A percentile compares a stretch with the other conserved stretches of the same genome.
Conservation (phyloP, 139 green algal species). For the Picochlorum sp. region DNA sequence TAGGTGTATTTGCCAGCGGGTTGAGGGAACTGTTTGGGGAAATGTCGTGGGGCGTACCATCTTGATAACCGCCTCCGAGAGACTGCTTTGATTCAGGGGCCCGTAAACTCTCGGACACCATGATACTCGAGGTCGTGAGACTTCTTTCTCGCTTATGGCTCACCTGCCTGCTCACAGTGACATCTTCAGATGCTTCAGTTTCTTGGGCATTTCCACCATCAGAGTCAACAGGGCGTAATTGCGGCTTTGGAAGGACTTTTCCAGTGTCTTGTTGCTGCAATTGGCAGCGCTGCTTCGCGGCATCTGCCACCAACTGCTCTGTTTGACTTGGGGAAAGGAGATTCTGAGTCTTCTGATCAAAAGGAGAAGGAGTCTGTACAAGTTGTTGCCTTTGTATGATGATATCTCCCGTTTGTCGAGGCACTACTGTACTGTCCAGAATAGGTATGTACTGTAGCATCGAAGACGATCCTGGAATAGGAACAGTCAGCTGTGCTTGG, state of each 20-base stretch:
- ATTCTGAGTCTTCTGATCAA: too few species aligned
- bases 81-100: background rate
- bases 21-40: too few species aligned
- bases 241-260: background rate
- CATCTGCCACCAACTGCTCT: slow-evolving; percentile 4
- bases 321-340: background rate
- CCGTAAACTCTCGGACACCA: background rate
- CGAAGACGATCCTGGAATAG: slow-evolving; percentile 7
- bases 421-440: background rate
- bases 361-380: slow-evolving; percentile 5
- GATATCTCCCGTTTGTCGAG: background rate
- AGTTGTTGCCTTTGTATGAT: background rate
- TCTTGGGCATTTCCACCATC: background rate
- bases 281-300: background rate
- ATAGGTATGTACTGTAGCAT: slow-evolving; percentile 15
- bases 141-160: background rate
- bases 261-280: background rate
- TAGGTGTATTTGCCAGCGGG: too few species aligned
- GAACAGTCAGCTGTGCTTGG: background rate
- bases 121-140: background rate
- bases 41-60: too few species aligned
- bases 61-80: too few species aligned
- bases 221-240: background rate
- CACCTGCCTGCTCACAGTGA: background rate
- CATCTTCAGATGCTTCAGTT: background rate